Base-by-base conservation (phyloP, 75 land plant genomes). In the Isoetes taiwanensis region DNA sequence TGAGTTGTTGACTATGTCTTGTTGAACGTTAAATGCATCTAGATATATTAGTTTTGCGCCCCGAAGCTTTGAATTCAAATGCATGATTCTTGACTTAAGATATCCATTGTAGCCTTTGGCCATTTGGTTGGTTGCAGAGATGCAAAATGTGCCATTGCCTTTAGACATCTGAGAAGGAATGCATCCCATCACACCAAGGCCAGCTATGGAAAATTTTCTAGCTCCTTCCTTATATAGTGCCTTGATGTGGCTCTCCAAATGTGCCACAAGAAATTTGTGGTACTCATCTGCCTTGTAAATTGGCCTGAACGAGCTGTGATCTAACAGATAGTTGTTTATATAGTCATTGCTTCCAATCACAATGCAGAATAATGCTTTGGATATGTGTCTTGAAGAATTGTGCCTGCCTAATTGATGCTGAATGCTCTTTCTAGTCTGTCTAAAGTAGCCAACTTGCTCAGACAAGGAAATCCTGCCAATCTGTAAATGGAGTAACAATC, bases 271-370 rank as follows among this genome's bases (percentile, higher is more conserved):
- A 9, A 37, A 9, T 37, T 37, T 14, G 9, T 14, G 38, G 14
- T 37, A 37, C 14, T 37, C 38, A 9, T 14, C 14, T 9, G 38
- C 14, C 14, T 9, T 37, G 38, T 37, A 37, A 37, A 9, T 9
- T 14, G 38, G 14, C 11, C 38, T 9, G 14, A 14, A 9, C 11
- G 38, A 9, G 38, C 38, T 37, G 38, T 37, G 9, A 14, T n/a
- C 12, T 23, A 58, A 32, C n/a, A 58, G 24, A 17, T 58, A 58
- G 53, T 58, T 58, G 61, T 58, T 41, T 12, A 58, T 19, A 28
- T 43, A 58, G 21, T 58, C 61, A 32, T 58, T 43, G 27, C 27
- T 40, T 20, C 61, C 61, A 12, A 12, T 14, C 14, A 31, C 26
- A 27, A 56, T 56, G 14, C 23, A 21, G 34, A 56, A 56, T 19